Evolutionary conservation across 805 yeast species (phyloP), one percentile per base, ranked within the genome.

Genomic region (Cyberlindnera mrakii): DNA sequence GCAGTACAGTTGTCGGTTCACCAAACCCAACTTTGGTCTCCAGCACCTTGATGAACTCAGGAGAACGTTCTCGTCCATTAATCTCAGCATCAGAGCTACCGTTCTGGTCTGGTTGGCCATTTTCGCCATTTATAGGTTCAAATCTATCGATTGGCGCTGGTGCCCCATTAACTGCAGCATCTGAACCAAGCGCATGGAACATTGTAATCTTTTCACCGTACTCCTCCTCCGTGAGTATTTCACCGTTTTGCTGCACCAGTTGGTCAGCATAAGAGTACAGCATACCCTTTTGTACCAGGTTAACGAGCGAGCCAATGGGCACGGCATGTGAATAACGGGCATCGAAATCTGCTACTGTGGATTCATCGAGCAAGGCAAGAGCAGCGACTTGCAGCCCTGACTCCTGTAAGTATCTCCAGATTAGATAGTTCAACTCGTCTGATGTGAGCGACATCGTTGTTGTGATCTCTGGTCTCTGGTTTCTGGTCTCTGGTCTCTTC

Each of bases 401-500:
- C 60, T 93, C 98, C 58, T 88, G 96, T 32, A 89, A 71, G 58
- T 91, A 93, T 48, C 97, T 68, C 96, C 96, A 93, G 42, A 91
- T 77, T 53, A 93, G 73, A 59, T 91, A 91, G 68, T 91, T 93
- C 42, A 91, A 75, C 63, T 89, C 95, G 44, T 75, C 79, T 44
- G 93, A 82, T 5, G 93, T 77, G 39, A 91, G 66, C 20, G 95
- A 83, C 96, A 88, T 87, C 33, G 20, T 27, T 25, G 37, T n/a
- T 33, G 23, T 17, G 17, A 16, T 20, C 8, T 13, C 16, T 34
- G 37, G 11, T 17, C 7, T 23, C 16, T 30, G 15, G n/a, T n/a
- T n/a, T n/a, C n/a, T 17, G 17, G 27, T 20, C 8, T 13, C 16
- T 34, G 37, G 11, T 17, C 7, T 23, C 16, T 30, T 7, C n/a